A percentile compares a stretch with the other conserved stretches of the same genome.
phyloP scores from a whole-genome alignment of 306 rosid species.

The Betula pendula region DNA sequence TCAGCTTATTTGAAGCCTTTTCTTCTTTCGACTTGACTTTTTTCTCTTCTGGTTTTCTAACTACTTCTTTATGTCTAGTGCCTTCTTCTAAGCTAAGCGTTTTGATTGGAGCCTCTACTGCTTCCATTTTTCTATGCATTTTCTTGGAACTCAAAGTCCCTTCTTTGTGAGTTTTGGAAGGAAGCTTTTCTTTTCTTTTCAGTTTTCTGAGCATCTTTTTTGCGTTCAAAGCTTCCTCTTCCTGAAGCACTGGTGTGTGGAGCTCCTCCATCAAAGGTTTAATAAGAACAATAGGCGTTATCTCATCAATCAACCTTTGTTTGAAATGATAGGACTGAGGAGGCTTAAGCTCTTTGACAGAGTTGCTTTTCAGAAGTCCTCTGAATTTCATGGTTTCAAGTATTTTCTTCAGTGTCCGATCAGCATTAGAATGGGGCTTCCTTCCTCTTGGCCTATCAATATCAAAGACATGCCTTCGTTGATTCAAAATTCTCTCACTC shows the following conservation, averaged over 20 bases:
- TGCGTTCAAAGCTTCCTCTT: constrained; percentile 38
- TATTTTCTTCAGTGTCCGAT: constrained; percentile 65
- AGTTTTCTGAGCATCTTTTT: constrained; percentile 31
- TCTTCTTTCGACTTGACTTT: constrained; percentile 44
- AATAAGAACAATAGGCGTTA: constrained; percentile 72
- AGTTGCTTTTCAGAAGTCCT: constrained; percentile 51
- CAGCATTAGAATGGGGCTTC: constrained; percentile 39
- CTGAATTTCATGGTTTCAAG: constrained; percentile 65
- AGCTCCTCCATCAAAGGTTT: constrained; percentile 49
- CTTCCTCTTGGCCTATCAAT: constrained; percentile 48
- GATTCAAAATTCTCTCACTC: constrained; percentile 48
- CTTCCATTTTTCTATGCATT: constrained; percentile 35
- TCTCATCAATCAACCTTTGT: constrained; percentile 24
- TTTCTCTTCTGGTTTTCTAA: constrained; percentile 38
- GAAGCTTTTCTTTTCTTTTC: constrained; percentile 36
- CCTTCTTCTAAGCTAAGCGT: constrained; percentile 42
- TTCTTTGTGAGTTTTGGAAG: constrained; percentile 38
- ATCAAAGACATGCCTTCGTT: constrained; percentile 52
- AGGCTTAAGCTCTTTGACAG: constrained; percentile 40
- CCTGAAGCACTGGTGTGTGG: constrained; percentile 29
- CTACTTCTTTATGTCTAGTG: constrained; percentile 30
- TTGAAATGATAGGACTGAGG: constrained; percentile 29
- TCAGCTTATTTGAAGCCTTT: constrained; percentile 46
- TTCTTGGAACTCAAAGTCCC: constrained; percentile 39
- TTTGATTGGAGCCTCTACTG: constrained; percentile 29